Base-by-base conservation (phyloP, 106 monocot species). In the Narthecium ossifragum region DNA sequence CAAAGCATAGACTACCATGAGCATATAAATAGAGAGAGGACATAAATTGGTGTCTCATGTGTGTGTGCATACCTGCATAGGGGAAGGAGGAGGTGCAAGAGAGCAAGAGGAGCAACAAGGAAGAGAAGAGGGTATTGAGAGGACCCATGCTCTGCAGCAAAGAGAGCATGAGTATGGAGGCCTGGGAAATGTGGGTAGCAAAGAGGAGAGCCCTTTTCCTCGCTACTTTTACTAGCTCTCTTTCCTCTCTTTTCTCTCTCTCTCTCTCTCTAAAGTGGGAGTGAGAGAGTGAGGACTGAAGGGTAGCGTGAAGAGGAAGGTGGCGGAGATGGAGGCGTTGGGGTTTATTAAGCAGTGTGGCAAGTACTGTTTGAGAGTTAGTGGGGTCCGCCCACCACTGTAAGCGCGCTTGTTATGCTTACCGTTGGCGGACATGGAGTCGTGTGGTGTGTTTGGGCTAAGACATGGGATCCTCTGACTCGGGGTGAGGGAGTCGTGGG, bases 131-230 rank as follows among this genome's bases (percentile, higher is more conserved):
- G 33, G 31, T 1, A 12, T 18, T 29, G 25, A 56, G 47, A 23
- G 23, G 56, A 28, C 36, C 66, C 71, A 77, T 77, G 61, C 71
- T 77, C 71, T 65, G 60, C 41, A 54, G 58, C 49, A 51, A 40
- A 52, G 58, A 75, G 69, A 75, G 75, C 75, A 70, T 21, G 46
- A 3, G 73, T 20, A 32, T 5, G 8, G 18, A 25, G 25, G 30
- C 9, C 1, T 6, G 65, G 17, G 34, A 21, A n/a, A 26, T 13
- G 36, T 26, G 64, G 5, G 46, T 8, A 6, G 7, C 41, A 48
- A 18, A 26, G 18, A 3, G 46, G n/a, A n/a, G n/a, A n/a, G n/a
- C n/a, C n/a, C n/a, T n/a, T n/a, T n/a, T n/a, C n/a, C n/a, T n/a
- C n/a, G n/a, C n/a, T n/a, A n/a, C n/a, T n/a, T n/a, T n/a, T n/a